Percentiles rank a stretch among this genome's conserved stretches.
These are phyloP conservation scores for Aspergillus chevalieri DNA, from an alignment of 2,329 filamentous ascomycete genomes.

Conservation along the genomic window DNA sequence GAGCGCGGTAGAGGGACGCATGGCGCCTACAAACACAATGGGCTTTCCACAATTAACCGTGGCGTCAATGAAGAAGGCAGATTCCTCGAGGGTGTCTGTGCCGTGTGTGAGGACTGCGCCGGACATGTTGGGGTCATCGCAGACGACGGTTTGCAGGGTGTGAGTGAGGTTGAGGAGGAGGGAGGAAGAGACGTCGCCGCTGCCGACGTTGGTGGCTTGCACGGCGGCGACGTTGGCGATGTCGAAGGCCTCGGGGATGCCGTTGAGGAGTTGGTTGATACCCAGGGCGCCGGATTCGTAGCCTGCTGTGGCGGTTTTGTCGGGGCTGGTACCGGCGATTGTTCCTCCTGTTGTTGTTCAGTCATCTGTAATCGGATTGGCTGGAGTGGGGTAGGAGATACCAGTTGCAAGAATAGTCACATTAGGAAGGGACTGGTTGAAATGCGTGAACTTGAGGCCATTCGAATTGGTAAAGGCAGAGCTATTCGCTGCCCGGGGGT, in stretches of 20 bases:
- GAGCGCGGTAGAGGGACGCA: constrained; percentile 58
- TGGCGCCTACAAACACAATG: constrained; percentile 55
- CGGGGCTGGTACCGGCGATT: constrained; percentile 19
- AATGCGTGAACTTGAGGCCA: constrained; percentile 21
- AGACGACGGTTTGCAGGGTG: constrained; percentile 15
- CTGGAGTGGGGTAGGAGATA: background rate
- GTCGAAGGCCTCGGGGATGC: constrained; percentile 20
- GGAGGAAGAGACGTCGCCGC: constrained; percentile 17
- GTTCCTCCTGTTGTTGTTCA: constrained; percentile 14
- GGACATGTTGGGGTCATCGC: constrained; percentile 17
- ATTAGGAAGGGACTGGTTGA: constrained; percentile 20
- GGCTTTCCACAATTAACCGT: constrained; percentile 54
- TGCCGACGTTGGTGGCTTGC: constrained; percentile 23
- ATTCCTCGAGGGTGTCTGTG: constrained; percentile 60
- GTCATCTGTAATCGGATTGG: background rate
- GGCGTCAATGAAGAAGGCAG: constrained; percentile 57
- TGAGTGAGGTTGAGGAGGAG: constrained; percentile 19
- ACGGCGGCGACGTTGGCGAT: constrained; percentile 22
- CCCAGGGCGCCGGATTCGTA: constrained; percentile 19
- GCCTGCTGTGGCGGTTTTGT: constrained; percentile 21
- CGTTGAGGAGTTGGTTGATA: constrained; percentile 18
- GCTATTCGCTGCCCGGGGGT: constrained; percentile 11
- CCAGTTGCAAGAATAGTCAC: constrained; percentile 21
- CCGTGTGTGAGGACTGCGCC: constrained; percentile 52
- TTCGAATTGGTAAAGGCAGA: constrained; percentile 20